Conservation (phyloP, 371 early-diverging fungal genomes). For the Mucor saturninus region DNA sequence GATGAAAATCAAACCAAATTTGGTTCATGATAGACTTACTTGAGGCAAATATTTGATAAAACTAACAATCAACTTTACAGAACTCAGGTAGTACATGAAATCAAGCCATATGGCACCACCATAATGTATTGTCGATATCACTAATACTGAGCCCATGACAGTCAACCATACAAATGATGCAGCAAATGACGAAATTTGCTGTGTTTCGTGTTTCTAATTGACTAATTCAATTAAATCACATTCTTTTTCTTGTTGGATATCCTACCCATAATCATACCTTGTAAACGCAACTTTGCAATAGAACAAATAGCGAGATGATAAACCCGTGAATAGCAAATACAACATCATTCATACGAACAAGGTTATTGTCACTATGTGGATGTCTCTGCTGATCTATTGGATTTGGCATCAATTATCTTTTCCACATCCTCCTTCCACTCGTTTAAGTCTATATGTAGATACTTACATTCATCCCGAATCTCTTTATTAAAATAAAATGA, state of each 20-base stretch:
- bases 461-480: slow-evolving; percentile 64
- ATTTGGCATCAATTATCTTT: background rate
- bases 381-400: slow-evolving; percentile 58
- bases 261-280: slow-evolving; percentile 44
- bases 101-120: slow-evolving; percentile 55
- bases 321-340: slow-evolving; percentile 83
- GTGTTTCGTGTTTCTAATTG: slow-evolving; percentile 41
- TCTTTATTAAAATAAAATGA: slow-evolving; percentile 62
- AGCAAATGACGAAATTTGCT: slow-evolving; percentile 43
- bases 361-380: slow-evolving; percentile 55
- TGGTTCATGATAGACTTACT: slow-evolving; percentile 25
- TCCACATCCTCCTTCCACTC: background rate
- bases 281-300: slow-evolving; percentile 71
- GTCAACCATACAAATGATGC: slow-evolving; percentile 43
- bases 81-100: slow-evolving; percentile 69
- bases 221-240: background rate
- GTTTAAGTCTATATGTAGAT: background rate
- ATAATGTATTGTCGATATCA: slow-evolving; percentile 34
- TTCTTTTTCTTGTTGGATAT: background rate
- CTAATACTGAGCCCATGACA: slow-evolving; percentile 37
- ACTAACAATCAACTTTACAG: slow-evolving; percentile 70
- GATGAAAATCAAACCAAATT: background rate
- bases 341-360: slow-evolving; percentile 85
- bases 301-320: slow-evolving; percentile 57
- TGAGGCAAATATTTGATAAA: slow-evolving; percentile 88